Conservation (phyloP, 2,329 filamentous ascomycete species). For the Phialophora verrucosa region DNA sequence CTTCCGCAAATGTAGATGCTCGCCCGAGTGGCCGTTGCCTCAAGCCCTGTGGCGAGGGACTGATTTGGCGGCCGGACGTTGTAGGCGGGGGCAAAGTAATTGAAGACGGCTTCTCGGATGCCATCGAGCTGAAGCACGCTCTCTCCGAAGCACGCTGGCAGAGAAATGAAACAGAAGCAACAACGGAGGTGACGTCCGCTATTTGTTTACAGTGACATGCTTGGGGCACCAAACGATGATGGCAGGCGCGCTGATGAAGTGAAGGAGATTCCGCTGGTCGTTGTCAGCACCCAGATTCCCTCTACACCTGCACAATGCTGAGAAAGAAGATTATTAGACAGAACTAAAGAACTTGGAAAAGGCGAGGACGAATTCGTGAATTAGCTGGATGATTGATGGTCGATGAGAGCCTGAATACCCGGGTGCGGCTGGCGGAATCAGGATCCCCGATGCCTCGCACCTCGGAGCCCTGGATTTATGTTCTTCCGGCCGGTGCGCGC, state of each 20-base stretch:
- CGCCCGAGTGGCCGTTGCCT: constrained; percentile 47
- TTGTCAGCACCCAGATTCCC: background rate
- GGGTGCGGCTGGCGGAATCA: background rate
- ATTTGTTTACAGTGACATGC: background rate
- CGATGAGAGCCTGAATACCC: background rate
- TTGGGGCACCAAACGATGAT: background rate
- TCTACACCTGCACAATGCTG: background rate
- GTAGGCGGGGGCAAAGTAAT: constrained; percentile 18
- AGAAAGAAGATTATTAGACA: background rate
- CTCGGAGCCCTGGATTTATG: background rate
- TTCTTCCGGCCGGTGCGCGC: background rate
- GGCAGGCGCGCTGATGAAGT: background rate
- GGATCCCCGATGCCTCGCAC: background rate
- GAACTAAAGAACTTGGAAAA: background rate
- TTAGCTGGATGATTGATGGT: background rate
- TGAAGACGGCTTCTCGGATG: constrained; percentile 26
- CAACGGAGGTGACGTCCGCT: background rate
- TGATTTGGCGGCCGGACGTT: constrained; percentile 30
- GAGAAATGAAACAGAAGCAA: background rate
- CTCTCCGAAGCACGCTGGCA: background rate
- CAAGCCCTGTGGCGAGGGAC: constrained; percentile 40
- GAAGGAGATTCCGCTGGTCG: background rate
- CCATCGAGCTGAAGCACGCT: constrained; percentile 13
- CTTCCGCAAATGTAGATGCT: constrained; percentile 47
- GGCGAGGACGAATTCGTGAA: background rate